phyloP scores from a whole-genome alignment of 2,329 filamentous ascomycete genomes.

The Leptographium radiaticola region DNA sequence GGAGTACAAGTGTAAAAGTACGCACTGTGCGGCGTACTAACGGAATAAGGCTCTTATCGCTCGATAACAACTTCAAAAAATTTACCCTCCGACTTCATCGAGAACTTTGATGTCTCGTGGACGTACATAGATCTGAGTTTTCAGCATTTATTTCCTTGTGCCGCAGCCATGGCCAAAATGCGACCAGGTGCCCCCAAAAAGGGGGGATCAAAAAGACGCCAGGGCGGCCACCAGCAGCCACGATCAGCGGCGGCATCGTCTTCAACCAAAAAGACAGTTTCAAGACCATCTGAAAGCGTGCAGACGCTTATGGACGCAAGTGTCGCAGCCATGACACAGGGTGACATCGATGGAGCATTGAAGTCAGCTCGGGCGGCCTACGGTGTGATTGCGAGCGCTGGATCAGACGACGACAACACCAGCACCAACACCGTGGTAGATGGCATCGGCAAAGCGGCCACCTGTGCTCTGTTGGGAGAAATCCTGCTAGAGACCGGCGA shows the following conservation, averaged over 20 bases:
- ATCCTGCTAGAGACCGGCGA: conserved; percentile 76
- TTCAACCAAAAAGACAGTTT: neutral
- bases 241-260: neutral
- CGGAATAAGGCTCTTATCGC: neutral
- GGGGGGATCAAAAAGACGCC: conserved; percentile 5
- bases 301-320: conserved; percentile 19
- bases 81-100: neutral
- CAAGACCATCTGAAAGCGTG: conserved; percentile 6
- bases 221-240: neutral
- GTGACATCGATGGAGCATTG: conserved; percentile 18
- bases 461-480: conserved; percentile 66
- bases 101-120: neutral
- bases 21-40: no score
- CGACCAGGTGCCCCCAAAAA: conserved; percentile 9
- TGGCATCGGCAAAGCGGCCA: conserved; percentile 32
- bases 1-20: no score
- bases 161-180: conserved; percentile 10
- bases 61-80: conserved; percentile 1
- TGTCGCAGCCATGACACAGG: conserved; percentile 20
- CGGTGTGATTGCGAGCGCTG: conserved; percentile 26
- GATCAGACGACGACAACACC: conserved; percentile 16
- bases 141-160: no score
- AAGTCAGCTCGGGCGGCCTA: conserved; percentile 27
- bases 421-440: conserved; percentile 7
- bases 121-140: neutral